phyloP scores from a whole-genome alignment of 306 rosid genomes.

The Glycine soja region DNA sequence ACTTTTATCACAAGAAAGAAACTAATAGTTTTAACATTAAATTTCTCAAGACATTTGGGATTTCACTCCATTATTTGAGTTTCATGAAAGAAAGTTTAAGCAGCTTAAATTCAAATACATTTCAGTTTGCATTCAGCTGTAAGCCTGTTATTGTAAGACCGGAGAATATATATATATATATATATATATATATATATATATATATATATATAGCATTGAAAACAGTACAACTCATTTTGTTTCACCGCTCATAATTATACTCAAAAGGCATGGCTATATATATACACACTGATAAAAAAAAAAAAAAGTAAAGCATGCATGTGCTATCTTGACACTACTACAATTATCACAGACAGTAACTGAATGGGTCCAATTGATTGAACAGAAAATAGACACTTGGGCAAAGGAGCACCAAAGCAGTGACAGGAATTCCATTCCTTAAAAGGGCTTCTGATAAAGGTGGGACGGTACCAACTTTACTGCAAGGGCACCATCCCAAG shows the following conservation, averaged over 20 bases:
- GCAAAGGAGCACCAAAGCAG: slow-evolving; percentile 4
- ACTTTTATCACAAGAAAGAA: too few relatives aligned
- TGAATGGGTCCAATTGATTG: background rate
- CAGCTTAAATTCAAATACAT: background rate
- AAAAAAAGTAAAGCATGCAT: background rate
- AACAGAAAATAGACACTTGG: background rate
- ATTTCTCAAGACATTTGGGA: background rate
- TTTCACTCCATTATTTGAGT: background rate
- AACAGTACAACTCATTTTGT: background rate
- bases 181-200: background rate
- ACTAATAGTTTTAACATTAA: background rate
- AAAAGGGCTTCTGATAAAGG: slow-evolving; percentile 8
- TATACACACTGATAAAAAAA: background rate
- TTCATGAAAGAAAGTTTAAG: background rate
- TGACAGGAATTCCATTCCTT: slow-evolving; percentile 12
- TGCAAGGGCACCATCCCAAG: background rate
- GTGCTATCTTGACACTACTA: background rate
- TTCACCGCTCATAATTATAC: background rate
- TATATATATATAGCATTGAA: background rate
- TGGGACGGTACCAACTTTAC: background rate
- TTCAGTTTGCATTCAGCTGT: background rate
- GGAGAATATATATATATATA: too few relatives aligned
- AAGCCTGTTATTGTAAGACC: background rate
- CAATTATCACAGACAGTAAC: background rate
- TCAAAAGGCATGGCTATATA: background rate